Conservation (phyloP, 2,329 filamentous ascomycete species). For the Cladobotryum protrusum region DNA sequence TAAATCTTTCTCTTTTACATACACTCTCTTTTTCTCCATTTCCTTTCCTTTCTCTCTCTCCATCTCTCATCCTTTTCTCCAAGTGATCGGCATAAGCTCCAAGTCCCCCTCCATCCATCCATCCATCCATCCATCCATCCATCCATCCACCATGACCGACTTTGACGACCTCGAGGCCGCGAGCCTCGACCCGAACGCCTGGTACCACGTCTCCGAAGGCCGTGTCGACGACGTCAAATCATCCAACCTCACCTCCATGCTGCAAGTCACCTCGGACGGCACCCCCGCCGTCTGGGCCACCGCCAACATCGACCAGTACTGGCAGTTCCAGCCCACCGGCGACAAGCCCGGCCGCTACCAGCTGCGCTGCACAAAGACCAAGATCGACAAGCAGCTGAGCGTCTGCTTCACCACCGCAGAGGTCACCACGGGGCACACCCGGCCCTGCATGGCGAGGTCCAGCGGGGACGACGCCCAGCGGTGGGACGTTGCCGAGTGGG, state of each 20-base stretch:
- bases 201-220: constrained; percentile 30
- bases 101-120: too few relatives aligned
- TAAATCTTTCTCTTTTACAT: too few relatives aligned
- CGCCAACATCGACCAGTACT: constrained; percentile 13
- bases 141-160: neutral
- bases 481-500: constrained; percentile 29
- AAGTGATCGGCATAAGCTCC: too few relatives aligned
- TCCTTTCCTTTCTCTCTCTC: too few relatives aligned
- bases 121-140: too few relatives aligned
- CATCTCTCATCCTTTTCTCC: too few relatives aligned
- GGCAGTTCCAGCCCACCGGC: constrained; percentile 25
- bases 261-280: constrained; percentile 16
- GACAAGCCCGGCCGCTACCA: constrained; percentile 24
- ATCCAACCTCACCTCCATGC: constrained; percentile 15
- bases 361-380: constrained; percentile 23
- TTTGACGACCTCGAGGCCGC: constrained; percentile 15
- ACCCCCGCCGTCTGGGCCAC: constrained; percentile 18
- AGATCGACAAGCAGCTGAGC: constrained; percentile 24
- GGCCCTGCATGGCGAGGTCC: constrained; percentile 23
- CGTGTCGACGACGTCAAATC: constrained; percentile 24
- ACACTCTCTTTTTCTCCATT: too few relatives aligned
- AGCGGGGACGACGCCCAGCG: constrained; percentile 23
- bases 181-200: constrained; percentile 29
- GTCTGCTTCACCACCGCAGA: constrained; percentile 22
- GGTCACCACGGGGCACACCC: constrained; percentile 20